A percentile compares a stretch with the other conserved stretches of the same genome.
Conservation (phyloP, 2,329 filamentous ascomycete species). For the Madurella fahalii region DNA sequence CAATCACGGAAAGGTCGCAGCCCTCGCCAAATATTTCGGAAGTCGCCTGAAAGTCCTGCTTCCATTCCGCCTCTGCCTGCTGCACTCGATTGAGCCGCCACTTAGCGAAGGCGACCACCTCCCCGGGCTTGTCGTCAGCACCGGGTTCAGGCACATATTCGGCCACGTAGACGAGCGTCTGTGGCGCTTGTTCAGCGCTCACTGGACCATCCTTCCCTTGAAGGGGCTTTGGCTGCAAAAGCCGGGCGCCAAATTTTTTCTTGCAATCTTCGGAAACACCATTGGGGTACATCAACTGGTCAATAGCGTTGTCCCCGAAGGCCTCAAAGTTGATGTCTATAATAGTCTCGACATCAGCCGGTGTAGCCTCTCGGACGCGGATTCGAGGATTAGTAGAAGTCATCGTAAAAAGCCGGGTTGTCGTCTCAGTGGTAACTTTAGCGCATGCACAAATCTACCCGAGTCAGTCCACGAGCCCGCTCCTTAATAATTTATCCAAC, state of each 20-base stretch:
- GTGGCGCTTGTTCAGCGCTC: slow-evolving; percentile 5
- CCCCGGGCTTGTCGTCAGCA: slow-evolving; percentile 10
- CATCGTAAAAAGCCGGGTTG: not conserved
- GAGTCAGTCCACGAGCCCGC: no score
- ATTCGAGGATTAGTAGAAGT: slow-evolving; percentile 13
- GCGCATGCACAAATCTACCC: no score
- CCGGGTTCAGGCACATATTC: slow-evolving; percentile 22
- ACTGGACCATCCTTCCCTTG: not conserved
- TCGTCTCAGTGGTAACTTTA: not conserved
- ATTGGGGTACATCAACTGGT: slow-evolving; percentile 25
- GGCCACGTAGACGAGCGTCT: slow-evolving; percentile 25
- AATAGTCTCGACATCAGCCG: slow-evolving; percentile 21
- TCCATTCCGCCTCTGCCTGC: slow-evolving; percentile 28
- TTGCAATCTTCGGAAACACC: slow-evolving; percentile 20
- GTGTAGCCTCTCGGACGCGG: slow-evolving; percentile 23
- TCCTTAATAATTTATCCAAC: no score
- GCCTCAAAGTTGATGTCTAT: slow-evolving; percentile 22
- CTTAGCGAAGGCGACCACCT: slow-evolving; percentile 31
- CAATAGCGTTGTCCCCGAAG: slow-evolving; percentile 23
- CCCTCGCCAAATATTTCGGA: slow-evolving; percentile 25
- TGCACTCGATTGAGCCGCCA: slow-evolving; percentile 24
- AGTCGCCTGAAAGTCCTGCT: slow-evolving; percentile 11
- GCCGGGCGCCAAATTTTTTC: slow-evolving; percentile 14
- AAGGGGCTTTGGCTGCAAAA: slow-evolving; percentile 12
- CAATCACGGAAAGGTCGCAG: slow-evolving; percentile 18